Conservation (phyloP, 2,329 filamentous ascomycete genomes). For the Diaporthe batatas region DNA sequence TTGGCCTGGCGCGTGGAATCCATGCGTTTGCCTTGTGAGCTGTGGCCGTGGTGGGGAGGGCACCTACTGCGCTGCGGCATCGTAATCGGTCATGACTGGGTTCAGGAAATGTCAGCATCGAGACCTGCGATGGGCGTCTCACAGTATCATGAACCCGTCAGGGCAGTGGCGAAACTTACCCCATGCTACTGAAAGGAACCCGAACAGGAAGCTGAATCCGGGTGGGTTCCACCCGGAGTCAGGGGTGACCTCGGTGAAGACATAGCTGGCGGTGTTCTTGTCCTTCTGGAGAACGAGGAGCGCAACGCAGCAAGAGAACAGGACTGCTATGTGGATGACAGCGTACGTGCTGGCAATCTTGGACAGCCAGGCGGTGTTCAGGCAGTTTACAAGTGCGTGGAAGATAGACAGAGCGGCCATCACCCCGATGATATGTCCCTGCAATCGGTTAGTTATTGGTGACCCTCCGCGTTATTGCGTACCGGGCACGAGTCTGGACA, state of each 20-base stretch:
- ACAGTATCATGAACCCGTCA: accelerated
- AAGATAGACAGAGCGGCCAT: conserved; percentile 66
- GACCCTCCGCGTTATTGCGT: background rate
- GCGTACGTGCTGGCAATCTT: conserved; percentile 69
- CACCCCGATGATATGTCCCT: conserved; percentile 61
- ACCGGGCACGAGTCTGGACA: no score
- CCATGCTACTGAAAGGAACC: conserved; percentile 68
- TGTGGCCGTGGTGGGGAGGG: accelerated
- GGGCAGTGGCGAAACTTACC: conserved; percentile 50
- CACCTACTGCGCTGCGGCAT: conserved; percentile 41
- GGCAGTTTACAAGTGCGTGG: conserved; percentile 63
- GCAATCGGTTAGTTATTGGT: background rate
- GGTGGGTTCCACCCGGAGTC: conserved; percentile 64
- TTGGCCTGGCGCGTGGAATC: accelerated
- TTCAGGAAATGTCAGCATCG: background rate
- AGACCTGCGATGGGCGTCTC: accelerated
- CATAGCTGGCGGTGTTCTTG: conserved; percentile 64
- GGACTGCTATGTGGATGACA: conserved; percentile 64
- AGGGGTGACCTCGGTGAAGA: conserved; percentile 64
- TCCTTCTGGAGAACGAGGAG: conserved; percentile 62
- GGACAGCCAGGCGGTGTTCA: conserved; percentile 68
- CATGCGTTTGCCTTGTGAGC: no score
- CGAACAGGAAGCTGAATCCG: conserved; percentile 68
- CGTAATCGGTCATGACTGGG: conserved; percentile 42
- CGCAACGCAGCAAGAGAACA: conserved; percentile 63